Evolutionary conservation across 371 early-diverging fungal species (phyloP), one percentile per base, ranked within the genome.

Genomic region (Homolaphlyctis polyrhiza): DNA sequence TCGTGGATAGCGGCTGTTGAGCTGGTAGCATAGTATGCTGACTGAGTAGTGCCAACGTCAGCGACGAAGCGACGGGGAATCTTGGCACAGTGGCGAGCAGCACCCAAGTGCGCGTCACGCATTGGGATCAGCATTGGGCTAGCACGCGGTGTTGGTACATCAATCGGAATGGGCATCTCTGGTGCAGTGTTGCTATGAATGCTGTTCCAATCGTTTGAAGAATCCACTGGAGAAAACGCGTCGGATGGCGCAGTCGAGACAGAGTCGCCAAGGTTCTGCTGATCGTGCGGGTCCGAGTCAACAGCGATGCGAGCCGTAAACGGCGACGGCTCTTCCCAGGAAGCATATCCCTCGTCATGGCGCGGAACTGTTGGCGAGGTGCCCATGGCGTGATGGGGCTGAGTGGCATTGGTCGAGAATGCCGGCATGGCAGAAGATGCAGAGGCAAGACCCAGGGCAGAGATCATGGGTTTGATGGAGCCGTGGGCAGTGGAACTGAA

Each of bases 261-360:
- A n/a, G n/a, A n/a, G n/a, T n/a, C n/a, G n/a, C n/a, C n/a, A n/a
- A n/a, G n/a, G n/a, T n/a, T n/a, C n/a, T n/a, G n/a, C n/a, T n/a
- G n/a, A n/a, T 58, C 32, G 58, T 23, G 23, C 57, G 35, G n/a
- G 35, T 55, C 34, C 27, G 28, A 32, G 8, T 51, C 52, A 28
- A 25, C n/a, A 29, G 18, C 16, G 36, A 35, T 57, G 57, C n/a
- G 36, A n/a, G 32, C 16, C 47, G 43, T n/a, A 29, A 62, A 25
- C 5, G 58, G 58, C 16, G 63, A 57, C 14, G 54, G 27, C 23
- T 63, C 63, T 57, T 63, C 63, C 29, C 34, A 63, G 11, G 63
- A 63, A 21, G 39, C 63, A 34, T 63, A 63, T 27, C 63, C 63
- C 51, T 63, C 63, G 36, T 63, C 63, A 18, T 4, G 30, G 11